Conservation (phyloP, 495 filamentous ascomycete genomes). For the Podospora pseudoanserina region DNA sequence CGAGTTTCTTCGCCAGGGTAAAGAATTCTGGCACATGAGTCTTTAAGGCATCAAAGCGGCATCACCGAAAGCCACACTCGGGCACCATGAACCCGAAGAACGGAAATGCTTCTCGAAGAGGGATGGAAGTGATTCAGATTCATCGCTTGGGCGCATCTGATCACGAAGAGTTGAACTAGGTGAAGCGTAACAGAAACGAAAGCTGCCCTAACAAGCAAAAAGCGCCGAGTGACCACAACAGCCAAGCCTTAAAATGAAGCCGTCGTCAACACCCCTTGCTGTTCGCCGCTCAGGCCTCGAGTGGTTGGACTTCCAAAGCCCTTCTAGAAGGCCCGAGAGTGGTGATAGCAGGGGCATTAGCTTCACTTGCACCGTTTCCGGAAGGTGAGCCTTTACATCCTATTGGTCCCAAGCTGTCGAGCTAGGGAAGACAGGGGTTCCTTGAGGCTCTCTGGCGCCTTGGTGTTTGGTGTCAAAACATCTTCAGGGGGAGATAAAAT, state of each 20-base stretch:
- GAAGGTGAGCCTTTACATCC: not conserved
- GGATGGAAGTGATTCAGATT: not conserved
- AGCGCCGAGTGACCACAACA: not conserved
- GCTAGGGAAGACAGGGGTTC: not conserved
- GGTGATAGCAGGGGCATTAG: not conserved
- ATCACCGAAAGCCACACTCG: not conserved
- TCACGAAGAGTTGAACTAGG: not conserved
- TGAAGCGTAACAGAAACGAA: not conserved
- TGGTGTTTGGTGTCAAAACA: not conserved
- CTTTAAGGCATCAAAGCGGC: not conserved
- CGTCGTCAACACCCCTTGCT: not conserved
- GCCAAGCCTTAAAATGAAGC: not conserved
- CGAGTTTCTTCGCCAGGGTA: not conserved
- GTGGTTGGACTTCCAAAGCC: not conserved
- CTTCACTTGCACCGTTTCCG: not conserved
- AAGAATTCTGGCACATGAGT: not conserved
- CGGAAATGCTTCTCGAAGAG: not conserved
- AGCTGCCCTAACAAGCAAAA: not conserved
- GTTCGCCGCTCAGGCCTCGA: not conserved
- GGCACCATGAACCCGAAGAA: not conserved
- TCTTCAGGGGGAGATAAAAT: conserved; percentile 5
- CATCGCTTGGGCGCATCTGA: too few species aligned
- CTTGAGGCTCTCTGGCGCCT: not conserved
- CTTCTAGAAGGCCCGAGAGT: not conserved
- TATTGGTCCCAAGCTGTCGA: not conserved